Evolutionary conservation across 257 asterid species (phyloP), one percentile per base, ranked within the genome.

Genomic region (Perilla frutescens): DNA sequence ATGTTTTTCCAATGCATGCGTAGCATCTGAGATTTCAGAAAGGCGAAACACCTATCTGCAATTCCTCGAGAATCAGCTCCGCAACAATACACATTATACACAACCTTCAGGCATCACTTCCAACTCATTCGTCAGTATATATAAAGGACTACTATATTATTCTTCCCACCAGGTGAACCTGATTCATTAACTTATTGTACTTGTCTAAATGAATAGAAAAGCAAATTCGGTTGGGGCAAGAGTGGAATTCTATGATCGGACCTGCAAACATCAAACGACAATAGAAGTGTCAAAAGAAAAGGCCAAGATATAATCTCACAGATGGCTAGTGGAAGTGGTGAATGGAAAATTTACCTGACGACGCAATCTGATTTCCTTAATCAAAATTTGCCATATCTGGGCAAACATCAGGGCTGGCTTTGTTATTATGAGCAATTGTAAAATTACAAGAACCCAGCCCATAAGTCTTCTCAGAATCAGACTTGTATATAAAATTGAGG

Each of bases 231-330:
- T 49, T 34, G 53, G 70, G 68, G 74, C 64, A 72, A 62, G 71
- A 57, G 63, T 45, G 67, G 74, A 71, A 70, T 8, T 39, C 70
- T 49, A 50, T 31, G 68, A 62, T 74, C 69, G 32, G 66, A 82
- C 85, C 89, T 85, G 83, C 84, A 80, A 70, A 69, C 58, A 76
- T 69, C 34, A 51, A 10, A 58, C 13, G 9, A 79, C 76, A 31
- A 40, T 14, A 57, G 50, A 8, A 71, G 69, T 50, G 55, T 31
- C 61, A 20, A 26, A 59, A 43, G 11, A 43, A 12, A 45, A 11
- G 8, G 10, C 7, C 7, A n/a, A 4, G 5, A 37, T 15, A 7
- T 34, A 54, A 66, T 58, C 31, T 51, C 26, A 4, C 36, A 29
- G n/a, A 31, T 44, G 43, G 43, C 7, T 57, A 45, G 31, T 4